Conservation (phyloP, 257 asterid genomes). For the Plectranthus barbatus region DNA sequence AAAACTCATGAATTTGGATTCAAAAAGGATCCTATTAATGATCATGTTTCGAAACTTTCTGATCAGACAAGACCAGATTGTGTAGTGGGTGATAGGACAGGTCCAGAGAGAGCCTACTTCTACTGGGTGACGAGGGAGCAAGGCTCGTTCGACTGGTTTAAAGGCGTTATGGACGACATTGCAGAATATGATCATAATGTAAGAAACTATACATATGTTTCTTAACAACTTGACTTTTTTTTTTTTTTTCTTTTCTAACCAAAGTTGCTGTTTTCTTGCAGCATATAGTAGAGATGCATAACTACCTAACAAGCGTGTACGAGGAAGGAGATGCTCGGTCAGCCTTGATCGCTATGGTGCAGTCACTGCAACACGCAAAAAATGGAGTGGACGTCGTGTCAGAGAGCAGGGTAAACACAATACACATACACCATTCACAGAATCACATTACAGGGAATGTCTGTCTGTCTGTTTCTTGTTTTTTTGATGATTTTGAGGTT, state of each 20-base stretch:
- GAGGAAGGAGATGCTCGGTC: constrained; percentile 98
- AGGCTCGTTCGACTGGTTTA: constrained; percentile 95
- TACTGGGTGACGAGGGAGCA: constrained; percentile 96
- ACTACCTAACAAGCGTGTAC: constrained; percentile 78
- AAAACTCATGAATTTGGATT: background rate
- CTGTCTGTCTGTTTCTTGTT: background rate
- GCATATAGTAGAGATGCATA: constrained; percentile 87
- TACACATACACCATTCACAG: background rate
- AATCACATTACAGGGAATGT: background rate
- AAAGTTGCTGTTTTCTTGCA: constrained; percentile 18
- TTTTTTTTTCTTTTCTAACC: too few relatives aligned
- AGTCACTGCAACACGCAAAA: constrained; percentile 88
- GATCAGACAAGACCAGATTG: constrained; percentile 22
- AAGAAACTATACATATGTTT: background rate
- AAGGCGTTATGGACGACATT: constrained; percentile 91
- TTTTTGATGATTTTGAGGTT: background rate
- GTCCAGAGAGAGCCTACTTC: constrained; percentile 75
- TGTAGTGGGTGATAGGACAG: constrained; percentile 15
- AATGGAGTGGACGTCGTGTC: constrained; percentile 89
- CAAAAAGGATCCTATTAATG: background rate
- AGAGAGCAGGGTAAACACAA: constrained; percentile 49
- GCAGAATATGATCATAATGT: constrained; percentile 75
- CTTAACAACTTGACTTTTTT: background rate
- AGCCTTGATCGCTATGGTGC: constrained; percentile 89
- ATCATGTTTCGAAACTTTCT: background rate